Evolutionary conservation across 1,284 basidiomycete species (phyloP), one percentile per base, ranked within the genome.

Genomic region (Fomitopsis pinicola): DNA sequence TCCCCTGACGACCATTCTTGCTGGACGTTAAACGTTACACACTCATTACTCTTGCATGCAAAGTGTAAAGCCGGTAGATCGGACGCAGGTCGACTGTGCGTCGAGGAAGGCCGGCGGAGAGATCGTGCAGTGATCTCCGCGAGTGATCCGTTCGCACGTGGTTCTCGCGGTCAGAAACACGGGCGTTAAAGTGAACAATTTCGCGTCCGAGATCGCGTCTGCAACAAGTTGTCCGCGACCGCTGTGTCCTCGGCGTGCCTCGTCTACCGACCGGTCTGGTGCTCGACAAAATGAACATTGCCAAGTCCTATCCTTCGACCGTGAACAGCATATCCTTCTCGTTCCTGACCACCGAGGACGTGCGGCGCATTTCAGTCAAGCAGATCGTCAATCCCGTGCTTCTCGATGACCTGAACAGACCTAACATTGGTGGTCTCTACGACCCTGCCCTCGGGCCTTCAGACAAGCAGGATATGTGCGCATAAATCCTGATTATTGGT

Each of bases 381-480:
- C 94, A 98, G 80, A 91, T 99, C 69, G 85, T 94, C 64, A 99
- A 99, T 75, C 92, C 96, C 4, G 83, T 92, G 63, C 85, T 99
- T 60, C 87, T 99, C 68, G 96, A 99, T 80, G 95, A 96, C 74
- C 80, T 97, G 45, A 95, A 97, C 73, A 83, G 92, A 66, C 97
- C 97, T 1, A 98, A 93, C 68, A 80, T 85, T 60, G 95, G 95
- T 26, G 97, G 97, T 63, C 81, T 99, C 58, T 99, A 99, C 73
- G 97, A 99, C 78, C 93, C 95, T 58, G 89, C 93, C 50, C 87
- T 99, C 28, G 97, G 97, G 2, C 97, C 97, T 33, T 91, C 90
- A 75, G 89, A 91, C 69, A 84, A 83, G 63, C 84, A 88, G 59
- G 95, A 97, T 73, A 87, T 98, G 95, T 97, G 69, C 67, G 94